phyloP scores from a whole-genome alignment of 805 yeast genomes.

The Saccharomycopsis babjevae region DNA sequence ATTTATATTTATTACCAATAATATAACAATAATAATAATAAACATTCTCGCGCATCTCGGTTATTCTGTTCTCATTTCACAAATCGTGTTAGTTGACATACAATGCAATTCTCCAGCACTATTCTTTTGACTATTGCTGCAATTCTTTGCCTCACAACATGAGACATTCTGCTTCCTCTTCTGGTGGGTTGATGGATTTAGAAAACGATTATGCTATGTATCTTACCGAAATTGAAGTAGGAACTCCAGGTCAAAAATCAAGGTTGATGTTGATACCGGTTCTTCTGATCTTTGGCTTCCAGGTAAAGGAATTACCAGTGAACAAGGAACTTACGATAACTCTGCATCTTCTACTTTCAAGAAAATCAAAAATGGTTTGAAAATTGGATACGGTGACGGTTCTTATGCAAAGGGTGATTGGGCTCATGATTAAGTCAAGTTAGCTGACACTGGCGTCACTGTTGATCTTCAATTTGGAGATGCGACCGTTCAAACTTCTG shows the following conservation, averaged over 20 bases:
- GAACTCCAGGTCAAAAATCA: constrained; percentile 34
- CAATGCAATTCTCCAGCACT: constrained; percentile 14
- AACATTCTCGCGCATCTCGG: background rate
- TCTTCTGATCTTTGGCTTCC: constrained; percentile 41
- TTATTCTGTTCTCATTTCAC: too few relatives aligned
- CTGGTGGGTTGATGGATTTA: constrained; percentile 18
- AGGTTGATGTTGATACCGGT: constrained; percentile 38
- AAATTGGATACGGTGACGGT: constrained; percentile 38
- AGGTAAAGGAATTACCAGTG: constrained; percentile 18
- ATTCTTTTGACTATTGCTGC: constrained; percentile 5
- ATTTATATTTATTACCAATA: too few relatives aligned
- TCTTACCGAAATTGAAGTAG: constrained; percentile 33
- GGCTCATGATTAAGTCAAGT: constrained; percentile 8
- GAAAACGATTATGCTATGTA: constrained; percentile 35
- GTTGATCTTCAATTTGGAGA: constrained; percentile 5
- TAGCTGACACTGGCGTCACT: constrained; percentile 14
- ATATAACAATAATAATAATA: background rate
- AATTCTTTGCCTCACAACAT: background rate
- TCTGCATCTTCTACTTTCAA: constrained; percentile 27
- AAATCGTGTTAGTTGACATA: too few relatives aligned
- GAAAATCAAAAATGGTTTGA: constrained; percentile 26
- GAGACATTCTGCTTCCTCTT: background rate
- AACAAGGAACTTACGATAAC: constrained; percentile 29
- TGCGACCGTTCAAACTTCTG: constrained; percentile 11
- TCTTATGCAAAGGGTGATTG: constrained; percentile 41